phyloP scores from a whole-genome alignment of 2,329 filamentous ascomycete species.

The Leptographium radiaticola region DNA sequence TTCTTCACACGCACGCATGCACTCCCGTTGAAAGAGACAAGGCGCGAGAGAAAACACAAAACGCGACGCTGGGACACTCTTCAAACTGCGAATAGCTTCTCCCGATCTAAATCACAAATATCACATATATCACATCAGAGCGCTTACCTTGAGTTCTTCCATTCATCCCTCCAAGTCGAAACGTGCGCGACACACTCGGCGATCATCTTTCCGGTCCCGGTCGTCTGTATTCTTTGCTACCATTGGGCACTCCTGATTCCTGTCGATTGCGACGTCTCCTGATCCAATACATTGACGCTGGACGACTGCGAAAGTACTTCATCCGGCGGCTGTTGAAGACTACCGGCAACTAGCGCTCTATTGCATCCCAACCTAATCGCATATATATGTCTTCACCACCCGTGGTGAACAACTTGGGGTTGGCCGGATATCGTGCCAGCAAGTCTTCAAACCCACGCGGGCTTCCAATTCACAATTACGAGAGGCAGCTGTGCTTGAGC shows the following conservation, averaged over 20 bases:
- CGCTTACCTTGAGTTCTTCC: slow-evolving; percentile 3
- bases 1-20: neutral
- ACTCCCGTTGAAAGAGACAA: neutral
- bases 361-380: neutral
- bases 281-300: neutral
- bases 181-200: neutral
- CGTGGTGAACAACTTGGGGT: no score
- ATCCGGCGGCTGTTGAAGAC: neutral
- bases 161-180: neutral
- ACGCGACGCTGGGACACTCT: neutral
- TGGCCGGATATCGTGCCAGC: neutral
- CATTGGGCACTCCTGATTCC: neutral
- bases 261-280: neutral
- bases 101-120: neutral
- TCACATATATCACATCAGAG: slow-evolving; percentile 1
- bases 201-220: neutral
- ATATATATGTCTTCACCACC: neutral
- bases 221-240: neutral
- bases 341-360: neutral
- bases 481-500: no score
- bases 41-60: neutral
- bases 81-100: neutral
- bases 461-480: no score
- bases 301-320: neutral
- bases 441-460: no score